These are phyloP conservation scores for Kodamaea sagamina DNA, from an alignment of 805 yeast genomes.

Conservation along the genomic window DNA sequence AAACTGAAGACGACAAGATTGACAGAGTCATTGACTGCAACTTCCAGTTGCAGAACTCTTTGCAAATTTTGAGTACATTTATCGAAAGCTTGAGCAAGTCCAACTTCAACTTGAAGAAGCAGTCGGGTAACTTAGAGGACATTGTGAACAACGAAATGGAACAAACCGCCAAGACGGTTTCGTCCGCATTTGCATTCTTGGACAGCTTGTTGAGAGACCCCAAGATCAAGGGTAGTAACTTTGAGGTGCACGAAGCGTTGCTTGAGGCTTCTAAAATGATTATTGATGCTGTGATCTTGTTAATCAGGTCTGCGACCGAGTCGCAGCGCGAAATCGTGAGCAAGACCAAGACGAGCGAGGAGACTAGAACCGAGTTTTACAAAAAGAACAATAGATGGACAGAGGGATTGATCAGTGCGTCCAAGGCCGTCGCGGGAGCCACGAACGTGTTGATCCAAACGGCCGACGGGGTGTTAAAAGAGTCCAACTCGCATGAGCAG, in stretches of 20 bases:
- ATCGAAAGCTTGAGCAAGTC: slow-evolving; percentile 53
- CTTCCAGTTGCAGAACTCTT: slow-evolving; percentile 67
- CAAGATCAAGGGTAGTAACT: slow-evolving; percentile 53
- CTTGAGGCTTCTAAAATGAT: slow-evolving; percentile 77
- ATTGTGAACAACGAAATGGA: slow-evolving; percentile 73
- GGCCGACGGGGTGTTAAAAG: slow-evolving; percentile 80
- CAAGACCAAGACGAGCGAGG: slow-evolving; percentile 60
- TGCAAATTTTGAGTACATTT: slow-evolving; percentile 57
- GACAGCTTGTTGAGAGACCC: slow-evolving; percentile 55
- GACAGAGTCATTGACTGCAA: slow-evolving; percentile 78
- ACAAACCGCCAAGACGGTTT: slow-evolving; percentile 69
- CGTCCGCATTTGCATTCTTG: slow-evolving; percentile 63
- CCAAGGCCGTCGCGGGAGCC: slow-evolving; percentile 80
- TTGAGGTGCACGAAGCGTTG: slow-evolving; percentile 75
- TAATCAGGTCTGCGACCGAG: slow-evolving; percentile 74
- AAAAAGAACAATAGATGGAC: slow-evolving; percentile 91
- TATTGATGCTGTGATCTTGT: slow-evolving; percentile 70
- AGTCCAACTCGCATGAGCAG: slow-evolving; percentile 71
- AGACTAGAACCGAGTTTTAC: slow-evolving; percentile 71
- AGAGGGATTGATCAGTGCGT: slow-evolving; percentile 88
- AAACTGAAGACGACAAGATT: slow-evolving; percentile 63
- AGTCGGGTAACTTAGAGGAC: slow-evolving; percentile 56
- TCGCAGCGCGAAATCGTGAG: slow-evolving; percentile 81
- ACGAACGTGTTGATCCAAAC: slow-evolving; percentile 79
- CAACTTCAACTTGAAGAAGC: slow-evolving; percentile 20